Evolutionary conservation across 257 asterid genomes (phyloP), one percentile per base, ranked within the genome.

Genomic region (Capsicum baccatum): DNA sequence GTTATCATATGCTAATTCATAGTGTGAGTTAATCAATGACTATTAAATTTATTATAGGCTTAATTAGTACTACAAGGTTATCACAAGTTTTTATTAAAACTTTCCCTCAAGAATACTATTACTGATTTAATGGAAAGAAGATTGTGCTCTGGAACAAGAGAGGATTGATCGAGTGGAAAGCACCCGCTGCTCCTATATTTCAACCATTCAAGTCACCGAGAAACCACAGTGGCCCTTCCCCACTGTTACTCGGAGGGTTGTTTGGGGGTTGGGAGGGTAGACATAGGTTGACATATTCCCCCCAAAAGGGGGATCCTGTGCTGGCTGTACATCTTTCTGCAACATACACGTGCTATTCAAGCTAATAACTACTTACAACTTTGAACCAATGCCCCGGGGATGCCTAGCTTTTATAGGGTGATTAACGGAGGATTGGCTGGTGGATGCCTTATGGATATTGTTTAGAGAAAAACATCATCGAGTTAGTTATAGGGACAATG

Each of bases 391-490:
- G 54, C 78, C 54, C 15, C 54, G 37, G 54, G 35, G 54, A 69
- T 68, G 56, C 79, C 16, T 42, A 69, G 16, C 15, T 42, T 42
- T 42, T 67, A 13, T 35, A 42, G 79, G 55, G 39, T 69, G 79
- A 69, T 69, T 42, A 69, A 16, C 16, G 0, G 55, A 69, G 79
- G 79, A 69, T 69, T 69, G 55, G 35, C 56, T 16, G 79, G 39
- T 69, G 79, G 79, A 69, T 69, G 79, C 79, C 79, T 42, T 69
- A 17, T 15, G 55, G 55, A 69, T 69, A 69, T 16, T 69, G 33
- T 16, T 69, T 69, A 69, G 79, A 42, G 79, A 69, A 68, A 37
- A 5, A 69, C 42, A 69, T 69, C 9, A 42, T 16, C 1, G 0
- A 16, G 15, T 42, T 69, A 69, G 47, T 69, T 33, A 67, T 16